phyloP scores from a whole-genome alignment of 2,329 filamentous ascomycete species.

The Neobulgaria alba region DNA sequence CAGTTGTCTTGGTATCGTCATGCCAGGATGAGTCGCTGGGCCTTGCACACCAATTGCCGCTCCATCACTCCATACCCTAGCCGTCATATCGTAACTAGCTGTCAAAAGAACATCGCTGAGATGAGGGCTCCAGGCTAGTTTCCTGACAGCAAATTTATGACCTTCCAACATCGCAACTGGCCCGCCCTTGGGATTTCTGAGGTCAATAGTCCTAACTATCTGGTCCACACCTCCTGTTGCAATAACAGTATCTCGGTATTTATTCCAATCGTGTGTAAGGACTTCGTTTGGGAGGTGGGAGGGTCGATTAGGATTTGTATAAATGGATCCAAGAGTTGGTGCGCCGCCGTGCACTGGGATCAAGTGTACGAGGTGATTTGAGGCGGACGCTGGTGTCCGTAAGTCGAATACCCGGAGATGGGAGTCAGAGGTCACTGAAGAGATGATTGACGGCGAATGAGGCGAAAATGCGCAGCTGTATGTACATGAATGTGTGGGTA shows the following conservation, averaged over 20 bases:
- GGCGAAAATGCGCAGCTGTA: constrained; percentile 91
- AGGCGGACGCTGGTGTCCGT: constrained; percentile 73
- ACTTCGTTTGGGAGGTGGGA: constrained; percentile 60
- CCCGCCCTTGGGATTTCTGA: constrained; percentile 64
- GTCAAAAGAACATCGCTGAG: constrained; percentile 79
- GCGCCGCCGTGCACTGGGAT: constrained; percentile 71
- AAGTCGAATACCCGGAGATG: constrained; percentile 88
- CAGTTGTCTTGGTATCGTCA: constrained; percentile 27
- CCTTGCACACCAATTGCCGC: constrained; percentile 33
- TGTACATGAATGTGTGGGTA: constrained; percentile 88
- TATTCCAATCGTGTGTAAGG: constrained; percentile 98
- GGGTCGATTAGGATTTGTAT: constrained; percentile 22
- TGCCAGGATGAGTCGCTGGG: constrained; percentile 25
- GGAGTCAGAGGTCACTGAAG: constrained; percentile 81
- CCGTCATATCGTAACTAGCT: constrained; percentile 97
- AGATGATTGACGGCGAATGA: constrained; percentile 76
- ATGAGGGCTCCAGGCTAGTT: constrained; percentile 87
- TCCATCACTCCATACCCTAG: constrained; percentile 84
- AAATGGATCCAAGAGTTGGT: constrained; percentile 24
- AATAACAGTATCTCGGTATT: constrained; percentile 78
- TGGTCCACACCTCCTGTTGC: constrained; percentile 87
- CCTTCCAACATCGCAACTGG: constrained; percentile 69
- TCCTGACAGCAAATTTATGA: constrained; percentile 84
- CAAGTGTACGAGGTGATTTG: constrained; percentile 75
- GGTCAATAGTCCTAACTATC: constrained; percentile 81